A percentile compares a stretch with the other conserved stretches of the same genome.
Evolutionary conservation across 2,329 filamentous ascomycete species (phyloP).

Genomic region (Sphaerulina vaccinii): DNA sequence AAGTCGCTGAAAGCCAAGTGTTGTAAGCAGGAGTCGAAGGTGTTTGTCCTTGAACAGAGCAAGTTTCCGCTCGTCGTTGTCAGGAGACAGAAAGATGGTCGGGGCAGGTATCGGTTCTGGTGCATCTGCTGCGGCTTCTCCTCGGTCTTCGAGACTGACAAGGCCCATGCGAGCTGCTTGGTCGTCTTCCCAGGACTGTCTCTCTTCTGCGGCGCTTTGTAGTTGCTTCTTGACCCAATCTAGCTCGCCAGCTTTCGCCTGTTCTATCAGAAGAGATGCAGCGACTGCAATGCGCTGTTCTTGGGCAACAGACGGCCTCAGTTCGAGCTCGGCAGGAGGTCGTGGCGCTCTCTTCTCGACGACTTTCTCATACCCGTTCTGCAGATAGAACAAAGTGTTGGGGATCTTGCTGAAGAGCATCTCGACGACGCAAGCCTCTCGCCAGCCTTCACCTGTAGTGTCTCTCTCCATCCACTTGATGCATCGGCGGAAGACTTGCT

Average conservation of each 20-base stretch:
- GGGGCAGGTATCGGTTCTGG: slow-evolving; percentile 45
- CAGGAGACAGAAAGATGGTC: slow-evolving; percentile 58
- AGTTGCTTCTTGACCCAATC: slow-evolving; percentile 78
- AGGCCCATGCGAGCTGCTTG: slow-evolving; percentile 55
- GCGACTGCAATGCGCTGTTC: slow-evolving; percentile 72
- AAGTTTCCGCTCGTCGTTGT: slow-evolving; percentile 63
- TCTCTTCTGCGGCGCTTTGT: slow-evolving; percentile 65
- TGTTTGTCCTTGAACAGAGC: slow-evolving; percentile 89
- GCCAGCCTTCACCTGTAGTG: slow-evolving; percentile 62
- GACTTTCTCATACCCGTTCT: slow-evolving; percentile 86
- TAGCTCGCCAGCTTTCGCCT: slow-evolving; percentile 72
- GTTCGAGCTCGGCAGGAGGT: slow-evolving; percentile 77
- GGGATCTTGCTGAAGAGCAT: slow-evolving; percentile 93
- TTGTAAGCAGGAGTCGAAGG: slow-evolving; percentile 77
- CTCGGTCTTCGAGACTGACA: slow-evolving; percentile 33
- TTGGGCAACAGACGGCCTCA: slow-evolving; percentile 67
- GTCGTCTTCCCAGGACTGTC: slow-evolving; percentile 73
- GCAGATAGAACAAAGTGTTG: slow-evolving; percentile 78
- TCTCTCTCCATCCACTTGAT: slow-evolving; percentile 66
- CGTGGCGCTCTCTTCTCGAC: slow-evolving; percentile 63
- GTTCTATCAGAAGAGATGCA: slow-evolving; percentile 75
- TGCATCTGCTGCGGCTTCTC: slow-evolving; percentile 19
- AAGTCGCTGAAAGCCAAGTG: slow-evolving; percentile 67
- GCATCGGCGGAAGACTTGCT: slow-evolving; percentile 78
- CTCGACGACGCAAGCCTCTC: slow-evolving; percentile 76